These are phyloP conservation scores for Talaromyces trachyspermus DNA, from an alignment of 495 filamentous ascomycete species.

Conservation along the genomic window DNA sequence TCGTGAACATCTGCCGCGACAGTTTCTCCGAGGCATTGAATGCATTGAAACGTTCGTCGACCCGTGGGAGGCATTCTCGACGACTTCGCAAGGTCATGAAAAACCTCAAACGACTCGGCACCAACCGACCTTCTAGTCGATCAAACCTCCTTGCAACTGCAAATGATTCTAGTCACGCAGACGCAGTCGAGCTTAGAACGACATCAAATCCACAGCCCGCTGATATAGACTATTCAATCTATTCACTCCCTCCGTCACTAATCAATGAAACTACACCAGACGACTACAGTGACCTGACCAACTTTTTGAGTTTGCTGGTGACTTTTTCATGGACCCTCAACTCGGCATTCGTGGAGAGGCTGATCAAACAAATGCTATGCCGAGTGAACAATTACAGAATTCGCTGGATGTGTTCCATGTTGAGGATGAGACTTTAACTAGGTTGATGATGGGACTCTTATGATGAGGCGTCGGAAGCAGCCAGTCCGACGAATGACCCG, in stretches of 20 bases:
- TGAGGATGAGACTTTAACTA: slow-evolving; percentile 35
- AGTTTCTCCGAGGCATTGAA: slow-evolving; percentile 81
- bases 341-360: slow-evolving; percentile 4
- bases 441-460: slow-evolving; percentile 35
- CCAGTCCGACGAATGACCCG: not conserved
- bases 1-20: slow-evolving; percentile 57
- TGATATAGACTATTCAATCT: slow-evolving; percentile 8
- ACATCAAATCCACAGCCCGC: slow-evolving; percentile 7
- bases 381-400: not conserved
- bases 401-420: slow-evolving; percentile 26
- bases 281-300: slow-evolving; percentile 33
- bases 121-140: not conserved
- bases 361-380: not conserved
- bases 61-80: slow-evolving; percentile 28
- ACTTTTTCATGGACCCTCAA: slow-evolving; percentile 22
- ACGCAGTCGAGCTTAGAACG: not conserved
- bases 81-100: slow-evolving; percentile 34
- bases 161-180: not conserved
- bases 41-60: slow-evolving; percentile 57
- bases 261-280: not conserved
- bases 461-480: slow-evolving; percentile 6
- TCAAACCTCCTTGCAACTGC: not conserved
- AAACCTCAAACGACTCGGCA: slow-evolving; percentile 29
- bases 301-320: slow-evolving; percentile 39
- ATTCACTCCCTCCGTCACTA: not conserved